Conservation (phyloP, 768 basidiomycete genomes). For the Russula emetica region DNA sequence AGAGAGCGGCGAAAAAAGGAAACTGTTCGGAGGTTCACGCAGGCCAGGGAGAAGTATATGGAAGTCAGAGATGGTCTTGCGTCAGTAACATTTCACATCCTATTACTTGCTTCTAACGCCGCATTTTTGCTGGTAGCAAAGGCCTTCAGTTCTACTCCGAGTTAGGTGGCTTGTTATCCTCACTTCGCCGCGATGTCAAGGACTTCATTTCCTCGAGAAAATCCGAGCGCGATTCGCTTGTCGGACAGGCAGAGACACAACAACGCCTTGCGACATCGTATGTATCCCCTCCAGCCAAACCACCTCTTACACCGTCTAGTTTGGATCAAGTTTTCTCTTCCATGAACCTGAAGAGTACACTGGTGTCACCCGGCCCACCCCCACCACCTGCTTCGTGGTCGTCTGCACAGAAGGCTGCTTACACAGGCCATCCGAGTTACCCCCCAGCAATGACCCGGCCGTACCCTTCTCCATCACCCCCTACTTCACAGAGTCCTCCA, state of each 20-base stretch:
- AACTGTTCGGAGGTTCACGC: conserved; percentile 60
- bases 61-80: conserved; percentile 81
- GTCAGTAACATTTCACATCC: conserved; percentile 44
- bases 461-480: conserved; percentile 23
- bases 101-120: conserved; percentile 18
- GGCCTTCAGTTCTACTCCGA: conserved; percentile 88
- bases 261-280: conserved; percentile 49
- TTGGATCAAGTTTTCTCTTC: conserved; percentile 53
- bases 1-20: conserved; percentile 78
- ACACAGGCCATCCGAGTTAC: conserved; percentile 17
- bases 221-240: conserved; percentile 65
- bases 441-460: conserved; percentile 14
- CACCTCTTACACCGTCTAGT: conserved; percentile 25
- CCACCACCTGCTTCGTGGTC: conserved; percentile 33
- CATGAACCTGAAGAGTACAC: conserved; percentile 45
- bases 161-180: conserved; percentile 57
- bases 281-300: conserved; percentile 35
- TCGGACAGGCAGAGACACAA: conserved; percentile 67
- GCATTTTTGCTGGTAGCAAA: conserved; percentile 48
- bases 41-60: conserved; percentile 79
- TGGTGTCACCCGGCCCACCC: conserved; percentile 35
- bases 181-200: conserved; percentile 54
- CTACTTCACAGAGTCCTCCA: conserved; percentile 20
- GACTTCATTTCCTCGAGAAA: conserved; percentile 60
- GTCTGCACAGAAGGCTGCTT: conserved; percentile 19